Percentiles rank a stretch among this genome's conserved stretches.
Evolutionary conservation across 768 basidiomycete genomes (phyloP).

Genomic region (Xerocomus spinulosus): DNA sequence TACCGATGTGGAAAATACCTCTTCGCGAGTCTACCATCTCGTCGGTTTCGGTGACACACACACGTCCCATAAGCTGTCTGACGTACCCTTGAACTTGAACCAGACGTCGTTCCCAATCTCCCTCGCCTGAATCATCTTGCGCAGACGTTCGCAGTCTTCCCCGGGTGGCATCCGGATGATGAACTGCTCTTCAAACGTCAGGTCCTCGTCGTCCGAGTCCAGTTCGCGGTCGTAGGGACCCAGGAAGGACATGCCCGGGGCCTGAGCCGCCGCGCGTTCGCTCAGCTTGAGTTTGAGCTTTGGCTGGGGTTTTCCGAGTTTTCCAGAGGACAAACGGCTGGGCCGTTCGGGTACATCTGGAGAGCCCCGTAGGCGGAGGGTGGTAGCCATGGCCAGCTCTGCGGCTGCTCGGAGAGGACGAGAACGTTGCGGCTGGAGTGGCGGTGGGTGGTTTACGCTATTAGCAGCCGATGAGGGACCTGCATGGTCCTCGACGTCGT

Average conservation of each 20-base stretch:
- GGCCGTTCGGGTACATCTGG: constrained; percentile 41
- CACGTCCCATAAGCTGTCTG: neutral
- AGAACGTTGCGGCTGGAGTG: constrained; percentile 23
- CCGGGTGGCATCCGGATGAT: constrained; percentile 85
- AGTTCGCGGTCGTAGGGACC: constrained; percentile 92
- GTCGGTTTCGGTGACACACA: constrained; percentile 10
- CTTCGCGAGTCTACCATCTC: constrained; percentile 71
- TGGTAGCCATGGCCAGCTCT: constrained; percentile 34
- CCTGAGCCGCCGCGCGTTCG: constrained; percentile 75
- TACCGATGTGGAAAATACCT: constrained; percentile 84
- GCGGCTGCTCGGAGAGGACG: constrained; percentile 32
- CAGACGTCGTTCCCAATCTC: constrained; percentile 82
- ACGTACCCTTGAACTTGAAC: constrained; percentile 95
- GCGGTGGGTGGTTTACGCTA: constrained; percentile 17
- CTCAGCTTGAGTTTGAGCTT: constrained; percentile 87
- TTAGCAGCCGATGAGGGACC: constrained; percentile 34
- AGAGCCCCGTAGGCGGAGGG: constrained; percentile 29
- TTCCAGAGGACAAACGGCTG: constrained; percentile 52
- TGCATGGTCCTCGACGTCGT: constrained; percentile 46
- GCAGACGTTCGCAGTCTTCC: constrained; percentile 72
- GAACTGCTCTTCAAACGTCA: constrained; percentile 97
- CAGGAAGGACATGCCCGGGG: constrained; percentile 82
- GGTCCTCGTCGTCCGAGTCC: constrained; percentile 91
- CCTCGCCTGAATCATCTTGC: constrained; percentile 75
- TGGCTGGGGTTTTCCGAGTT: constrained; percentile 49